Base-by-base conservation (phyloP, 768 basidiomycete genomes). In the Suillus brevipes region DNA sequence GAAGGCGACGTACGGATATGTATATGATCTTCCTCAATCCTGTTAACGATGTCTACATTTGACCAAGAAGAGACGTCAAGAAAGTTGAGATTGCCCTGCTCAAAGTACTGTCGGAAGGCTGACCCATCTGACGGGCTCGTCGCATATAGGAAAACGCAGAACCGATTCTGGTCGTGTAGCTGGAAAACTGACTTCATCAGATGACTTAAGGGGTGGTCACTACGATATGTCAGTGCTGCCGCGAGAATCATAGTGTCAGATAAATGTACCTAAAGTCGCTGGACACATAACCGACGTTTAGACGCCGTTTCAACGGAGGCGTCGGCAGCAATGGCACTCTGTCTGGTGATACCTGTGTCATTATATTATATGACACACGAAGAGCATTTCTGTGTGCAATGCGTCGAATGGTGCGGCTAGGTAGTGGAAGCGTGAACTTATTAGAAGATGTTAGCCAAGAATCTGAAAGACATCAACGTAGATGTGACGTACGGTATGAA, bases 101-200 rank as follows among this genome's bases (percentile, higher is more conserved):
- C 80, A 66, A 84, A 84, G 64, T 81, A 74, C 14, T 67, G 72
- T 25, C 84, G 78, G 70, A 82, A 81, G 16, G 72, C 63, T 6
- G 83, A 82, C 25, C 78, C 78, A 65, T 85, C 84, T 43, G 80
- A 77, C n/a, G 80, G 71, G 61, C 79, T 82, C 18, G 82, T 83
- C 12, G 84, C 84, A 66, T 85, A 85, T 40, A 82, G 76, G 64
- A 73, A 82, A 6, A 84, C 70, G 28, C 77, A 77, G 70, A 84
- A 83, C 2, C 68, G 72, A n/a, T 68, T 59, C 25, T 63, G 69
- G 69, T 83, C 73, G 67, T 85, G 83, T 66, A 82, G 72, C 18
- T 75, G 69, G 66, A 85, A 85, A 49, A 82, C 82, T 18, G 79
- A 81, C 67, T 82, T 82, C 82, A 84, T 85, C 60, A 85, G 77